Conservation (phyloP, 805 yeast genomes). For the Kluyveromyces nonfermentans region DNA sequence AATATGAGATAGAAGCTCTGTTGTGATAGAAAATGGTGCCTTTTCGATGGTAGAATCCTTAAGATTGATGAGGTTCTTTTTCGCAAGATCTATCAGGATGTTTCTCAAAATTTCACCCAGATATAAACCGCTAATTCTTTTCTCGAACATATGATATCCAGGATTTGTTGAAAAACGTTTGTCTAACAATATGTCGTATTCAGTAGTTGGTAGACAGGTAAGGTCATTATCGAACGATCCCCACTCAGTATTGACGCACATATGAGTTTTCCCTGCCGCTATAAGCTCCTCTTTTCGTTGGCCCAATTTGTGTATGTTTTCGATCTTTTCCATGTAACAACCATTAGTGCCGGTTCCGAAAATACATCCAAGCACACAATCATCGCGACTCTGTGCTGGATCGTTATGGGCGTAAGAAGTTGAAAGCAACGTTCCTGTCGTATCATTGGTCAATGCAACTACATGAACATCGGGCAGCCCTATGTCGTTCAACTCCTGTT, state of each 20-base stretch:
- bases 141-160: constrained; percentile 87
- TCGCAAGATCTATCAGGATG: constrained; percentile 57
- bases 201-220: constrained; percentile 63
- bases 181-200: constrained; percentile 68
- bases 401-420: constrained; percentile 69
- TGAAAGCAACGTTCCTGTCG: constrained; percentile 87
- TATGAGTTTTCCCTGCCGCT: constrained; percentile 44
- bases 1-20: constrained; percentile 77
- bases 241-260: constrained; percentile 96
- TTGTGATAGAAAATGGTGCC: constrained; percentile 61
- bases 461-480: constrained; percentile 53
- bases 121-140: constrained; percentile 86
- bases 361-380: constrained; percentile 79
- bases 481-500: constrained; percentile 51
- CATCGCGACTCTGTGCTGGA: constrained; percentile 48
- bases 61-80: constrained; percentile 46
- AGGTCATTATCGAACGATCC: constrained; percentile 90
- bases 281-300: constrained; percentile 32
- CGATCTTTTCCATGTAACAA: constrained; percentile 75
- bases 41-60: constrained; percentile 46
- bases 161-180: constrained; percentile 60
- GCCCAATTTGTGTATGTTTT: constrained; percentile 66
- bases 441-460: constrained; percentile 89
- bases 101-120: constrained; percentile 83
- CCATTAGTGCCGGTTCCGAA: constrained; percentile 98